These are phyloP conservation scores for Rhododendron ferrugineum DNA, from an alignment of 148 eudicot species.

Conservation along the genomic window DNA sequence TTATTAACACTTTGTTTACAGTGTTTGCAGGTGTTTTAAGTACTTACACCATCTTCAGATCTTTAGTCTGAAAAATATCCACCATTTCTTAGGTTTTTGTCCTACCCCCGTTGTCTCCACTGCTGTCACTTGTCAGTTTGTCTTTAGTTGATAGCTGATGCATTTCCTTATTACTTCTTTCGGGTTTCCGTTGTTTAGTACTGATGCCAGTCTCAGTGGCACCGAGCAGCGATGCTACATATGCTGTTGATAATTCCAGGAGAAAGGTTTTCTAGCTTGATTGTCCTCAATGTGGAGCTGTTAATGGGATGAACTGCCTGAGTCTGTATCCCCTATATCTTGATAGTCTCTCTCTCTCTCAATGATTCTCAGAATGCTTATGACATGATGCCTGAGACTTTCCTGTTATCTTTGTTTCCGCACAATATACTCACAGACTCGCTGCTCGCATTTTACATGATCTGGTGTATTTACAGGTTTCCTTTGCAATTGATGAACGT, in stretches of 20 bases:
- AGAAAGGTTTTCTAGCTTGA: neutral
- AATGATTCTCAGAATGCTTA: neutral
- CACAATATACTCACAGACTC: neutral
- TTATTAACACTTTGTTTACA: neutral
- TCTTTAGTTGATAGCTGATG: neutral
- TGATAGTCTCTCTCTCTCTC: neutral
- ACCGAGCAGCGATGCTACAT: neutral
- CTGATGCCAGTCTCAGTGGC: neutral
- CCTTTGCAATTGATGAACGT: conserved; percentile 84
- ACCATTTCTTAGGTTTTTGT: neutral
- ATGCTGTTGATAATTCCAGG: neutral
- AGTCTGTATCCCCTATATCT: too few relatives aligned
- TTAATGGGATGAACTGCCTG: neutral
- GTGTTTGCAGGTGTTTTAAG: neutral
- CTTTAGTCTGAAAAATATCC: neutral
- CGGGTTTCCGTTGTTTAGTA: neutral
- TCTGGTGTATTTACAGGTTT: conserved; percentile 45
- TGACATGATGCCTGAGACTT: neutral
- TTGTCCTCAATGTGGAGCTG: neutral
- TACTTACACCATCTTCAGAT: neutral
- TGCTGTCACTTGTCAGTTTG: neutral
- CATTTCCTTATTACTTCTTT: neutral
- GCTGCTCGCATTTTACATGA: neutral
- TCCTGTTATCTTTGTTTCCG: neutral
- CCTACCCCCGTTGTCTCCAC: neutral